Percentiles rank a stretch among this genome's conserved stretches.
phyloP scores from a whole-genome alignment of 768 basidiomycete genomes.

The Arthromyces matolae region DNA sequence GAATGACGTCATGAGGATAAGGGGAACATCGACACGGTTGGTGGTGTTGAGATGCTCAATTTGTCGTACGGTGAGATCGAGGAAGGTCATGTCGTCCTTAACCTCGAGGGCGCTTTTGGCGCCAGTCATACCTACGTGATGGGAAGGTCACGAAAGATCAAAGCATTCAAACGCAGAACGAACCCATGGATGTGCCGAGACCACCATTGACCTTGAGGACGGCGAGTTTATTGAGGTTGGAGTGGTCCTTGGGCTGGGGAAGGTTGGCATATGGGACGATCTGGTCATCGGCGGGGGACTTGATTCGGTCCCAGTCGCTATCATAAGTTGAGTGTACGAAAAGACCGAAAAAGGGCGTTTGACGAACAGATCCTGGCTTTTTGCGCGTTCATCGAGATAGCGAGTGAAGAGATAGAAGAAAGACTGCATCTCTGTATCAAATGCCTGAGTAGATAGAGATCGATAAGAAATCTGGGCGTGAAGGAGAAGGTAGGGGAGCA shows the following conservation, averaged over 20 bases:
- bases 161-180: slow-evolving; percentile 17
- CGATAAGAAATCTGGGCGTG: slow-evolving; percentile 14
- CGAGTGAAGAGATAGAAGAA: slow-evolving; percentile 97
- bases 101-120: slow-evolving; percentile 95
- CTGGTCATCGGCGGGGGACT: slow-evolving; percentile 81
- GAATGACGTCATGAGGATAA: slow-evolving; percentile 98
- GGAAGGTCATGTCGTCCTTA: slow-evolving; percentile 97
- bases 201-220: slow-evolving; percentile 96
- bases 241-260: slow-evolving; percentile 50
- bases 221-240: slow-evolving; percentile 86
- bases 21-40: slow-evolving; percentile 84
- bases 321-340: slow-evolving; percentile 6
- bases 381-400: slow-evolving; percentile 85
- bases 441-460: slow-evolving; percentile 65
- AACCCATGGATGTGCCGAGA: slow-evolving; percentile 86
- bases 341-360: slow-evolving; percentile 4
- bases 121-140: slow-evolving; percentile 64
- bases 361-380: slow-evolving; percentile 80
- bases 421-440: slow-evolving; percentile 93
- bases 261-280: slow-evolving; percentile 81
- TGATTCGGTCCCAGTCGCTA: slow-evolving; percentile 88
- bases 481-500: slow-evolving; percentile 23
- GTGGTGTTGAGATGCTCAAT: slow-evolving; percentile 93
- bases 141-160: slow-evolving; percentile 4
- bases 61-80: slow-evolving; percentile 90